Conservation (phyloP, 768 basidiomycete species). For the Tricholoma sp. region DNA sequence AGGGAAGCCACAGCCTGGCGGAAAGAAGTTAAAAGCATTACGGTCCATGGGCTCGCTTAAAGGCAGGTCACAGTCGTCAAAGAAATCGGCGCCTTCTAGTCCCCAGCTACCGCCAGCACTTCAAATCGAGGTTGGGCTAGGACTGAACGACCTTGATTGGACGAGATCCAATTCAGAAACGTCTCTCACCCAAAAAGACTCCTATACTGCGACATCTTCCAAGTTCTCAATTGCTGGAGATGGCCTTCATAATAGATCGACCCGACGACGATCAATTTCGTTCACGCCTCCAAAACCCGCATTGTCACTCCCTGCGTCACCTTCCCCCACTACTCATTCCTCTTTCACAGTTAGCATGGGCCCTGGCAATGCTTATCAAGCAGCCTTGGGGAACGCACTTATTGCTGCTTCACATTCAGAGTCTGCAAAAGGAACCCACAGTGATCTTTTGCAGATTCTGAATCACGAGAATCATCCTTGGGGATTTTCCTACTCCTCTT, state of each 20-base stretch:
- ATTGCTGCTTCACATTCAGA: constrained; percentile 95
- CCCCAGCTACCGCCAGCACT: constrained; percentile 51
- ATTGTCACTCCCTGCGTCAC: constrained; percentile 44
- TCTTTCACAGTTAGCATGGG: constrained; percentile 26
- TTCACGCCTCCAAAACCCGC: constrained; percentile 49
- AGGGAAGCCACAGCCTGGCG: constrained; percentile 30
- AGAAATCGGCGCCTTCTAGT: constrained; percentile 38
- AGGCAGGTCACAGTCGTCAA: constrained; percentile 37
- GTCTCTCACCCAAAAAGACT: constrained; percentile 19
- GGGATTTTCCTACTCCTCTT: constrained; percentile 85
- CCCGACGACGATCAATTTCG: constrained; percentile 70
- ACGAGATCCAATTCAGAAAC: constrained; percentile 24
- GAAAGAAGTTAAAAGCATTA: constrained; percentile 63
- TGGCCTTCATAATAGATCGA: constrained; percentile 36
- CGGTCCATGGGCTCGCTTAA: constrained; percentile 81
- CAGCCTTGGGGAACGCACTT: constrained; percentile 80
- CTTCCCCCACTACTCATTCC: constrained; percentile 36
- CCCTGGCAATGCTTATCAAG: constrained; percentile 48
- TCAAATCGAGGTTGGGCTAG: constrained; percentile 51
- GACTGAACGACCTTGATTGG: constrained; percentile 55
- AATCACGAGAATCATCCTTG: constrained; percentile 85
- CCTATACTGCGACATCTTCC: constrained; percentile 25
- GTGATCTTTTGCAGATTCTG: constrained; percentile 87
- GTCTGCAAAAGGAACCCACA: constrained; percentile 84
- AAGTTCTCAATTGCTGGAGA: constrained; percentile 28